phyloP scores from a whole-genome alignment of 2,329 filamentous ascomycete species.

The Pseudogymnoascus sp. region DNA sequence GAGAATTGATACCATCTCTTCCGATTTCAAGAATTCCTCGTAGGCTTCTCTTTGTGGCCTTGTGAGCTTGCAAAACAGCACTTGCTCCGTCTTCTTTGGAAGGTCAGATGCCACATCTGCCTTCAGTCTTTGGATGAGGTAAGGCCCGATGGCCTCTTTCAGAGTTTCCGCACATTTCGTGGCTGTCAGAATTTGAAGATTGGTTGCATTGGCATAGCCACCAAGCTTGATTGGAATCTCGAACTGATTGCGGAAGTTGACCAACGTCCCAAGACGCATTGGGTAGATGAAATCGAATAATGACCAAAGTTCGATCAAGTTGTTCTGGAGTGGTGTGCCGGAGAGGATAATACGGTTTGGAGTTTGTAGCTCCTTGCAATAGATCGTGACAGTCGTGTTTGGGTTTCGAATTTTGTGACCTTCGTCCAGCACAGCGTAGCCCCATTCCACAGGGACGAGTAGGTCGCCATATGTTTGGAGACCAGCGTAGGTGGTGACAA shows the following conservation, averaged over 20 bases:
- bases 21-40: constrained; percentile 68
- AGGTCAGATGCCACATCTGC: constrained; percentile 88
- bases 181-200: constrained; percentile 87
- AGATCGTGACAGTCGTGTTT: constrained; percentile 87
- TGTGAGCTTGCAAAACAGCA: constrained; percentile 90
- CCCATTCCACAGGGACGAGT: constrained; percentile 78
- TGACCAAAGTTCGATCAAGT: constrained; percentile 89
- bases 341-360: constrained; percentile 88
- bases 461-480: constrained; percentile 86
- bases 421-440: constrained; percentile 89
- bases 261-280: constrained; percentile 85
- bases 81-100: constrained; percentile 91
- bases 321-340: constrained; percentile 96
- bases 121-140: constrained; percentile 86
- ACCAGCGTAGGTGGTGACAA: constrained; percentile 93
- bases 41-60: constrained; percentile 72
- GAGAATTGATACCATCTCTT: constrained; percentile 78
- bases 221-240: constrained; percentile 90
- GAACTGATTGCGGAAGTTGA: constrained; percentile 85
- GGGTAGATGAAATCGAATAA: constrained; percentile 97
- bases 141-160: constrained; percentile 89
- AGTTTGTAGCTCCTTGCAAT: constrained; percentile 88
- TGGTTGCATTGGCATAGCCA: constrained; percentile 90
- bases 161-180: constrained; percentile 89
- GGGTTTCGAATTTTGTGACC: constrained; percentile 98